Conservation (phyloP, 2,329 filamentous ascomycete species). For the Zymoseptoria ardabiliae region DNA sequence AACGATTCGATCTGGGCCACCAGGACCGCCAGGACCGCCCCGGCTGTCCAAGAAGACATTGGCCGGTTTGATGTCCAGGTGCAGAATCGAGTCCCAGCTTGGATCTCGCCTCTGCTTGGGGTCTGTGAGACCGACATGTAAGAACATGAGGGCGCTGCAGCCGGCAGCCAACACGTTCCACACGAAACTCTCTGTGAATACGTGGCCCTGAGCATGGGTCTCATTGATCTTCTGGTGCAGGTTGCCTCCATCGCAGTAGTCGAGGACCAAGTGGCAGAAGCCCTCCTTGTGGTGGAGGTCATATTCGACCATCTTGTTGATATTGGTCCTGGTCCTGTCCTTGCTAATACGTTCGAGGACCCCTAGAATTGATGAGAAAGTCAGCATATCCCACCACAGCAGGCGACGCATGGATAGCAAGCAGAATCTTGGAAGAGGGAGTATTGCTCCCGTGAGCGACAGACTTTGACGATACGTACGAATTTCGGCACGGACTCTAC, state of each 20-base stretch:
- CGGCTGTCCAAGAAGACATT: conserved; percentile 11
- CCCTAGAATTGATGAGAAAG: background rate
- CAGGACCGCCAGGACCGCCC: background rate
- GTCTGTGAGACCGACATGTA: background rate
- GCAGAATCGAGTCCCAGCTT: conserved; percentile 4
- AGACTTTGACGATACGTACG: background rate
- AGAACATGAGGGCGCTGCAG: background rate
- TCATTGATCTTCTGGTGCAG: background rate
- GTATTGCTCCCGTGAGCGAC: too few species aligned
- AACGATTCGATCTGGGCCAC: conserved; percentile 6
- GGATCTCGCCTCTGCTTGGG: background rate
- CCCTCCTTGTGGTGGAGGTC: background rate
- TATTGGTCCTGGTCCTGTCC: background rate
- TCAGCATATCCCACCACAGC: background rate
- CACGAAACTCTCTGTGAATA: background rate
- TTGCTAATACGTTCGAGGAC: background rate
- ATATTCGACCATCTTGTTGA: background rate
- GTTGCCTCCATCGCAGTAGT: background rate
- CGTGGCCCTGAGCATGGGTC: background rate
- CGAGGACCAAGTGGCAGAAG: background rate
- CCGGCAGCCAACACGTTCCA: background rate
- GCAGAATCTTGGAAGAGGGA: background rate
- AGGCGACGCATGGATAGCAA: too few species aligned
- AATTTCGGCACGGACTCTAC: background rate
- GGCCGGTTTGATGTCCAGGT: conserved; percentile 13